Evolutionary conservation across 306 rosid genomes (phyloP), one percentile per base, ranked within the genome.

Genomic region (Arachis stenosperma): DNA sequence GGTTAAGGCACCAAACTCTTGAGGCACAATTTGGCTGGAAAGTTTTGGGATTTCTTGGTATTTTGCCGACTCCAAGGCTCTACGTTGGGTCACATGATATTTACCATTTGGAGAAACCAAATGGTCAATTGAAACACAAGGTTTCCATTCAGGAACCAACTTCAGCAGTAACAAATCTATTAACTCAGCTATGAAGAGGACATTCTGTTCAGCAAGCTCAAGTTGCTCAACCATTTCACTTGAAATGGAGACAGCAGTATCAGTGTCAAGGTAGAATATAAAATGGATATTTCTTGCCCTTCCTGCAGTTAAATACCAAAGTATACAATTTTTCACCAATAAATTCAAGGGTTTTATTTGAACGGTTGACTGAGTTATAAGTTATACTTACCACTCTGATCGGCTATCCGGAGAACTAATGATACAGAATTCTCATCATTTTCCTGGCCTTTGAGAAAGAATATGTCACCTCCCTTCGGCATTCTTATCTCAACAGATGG

Each of bases 211-310:
- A 5, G 60, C 47, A 76, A 80, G 82, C 73, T 84, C 78, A 17
- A 73, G 80, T 65, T 84, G 87, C 71, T 84, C 84, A 52, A 84
- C 78, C 84, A 84, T 84, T 73, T 84, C 87, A 55, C 74, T 80
- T 57, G 84, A 84, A 69, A 84, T 80, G 8, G 81, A 83, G 64
- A 71, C 70, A 50, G 86, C 84, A 12, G 84, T 83, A 51, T 83
- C 86, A 55, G 77, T 79, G 14, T 66, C 75, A 30, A 80, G 79
- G 65, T 74, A 85, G 73, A 85, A 85, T 9, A 70, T 52, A 65
- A 85, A 85, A 67, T 78, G 79, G 48, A 83, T 83, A 71, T 75
- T 71, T 43, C 81, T 83, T 6, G 79, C 84, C 8, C 68, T 65
- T 27, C 84, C 86, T 79, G 81, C 79, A 71, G 29, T 29, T 68